Evolutionary conservation across 345 rosid species (phyloP), one percentile per base, ranked within the genome.

Genomic region (Hibiscus syriacus): DNA sequence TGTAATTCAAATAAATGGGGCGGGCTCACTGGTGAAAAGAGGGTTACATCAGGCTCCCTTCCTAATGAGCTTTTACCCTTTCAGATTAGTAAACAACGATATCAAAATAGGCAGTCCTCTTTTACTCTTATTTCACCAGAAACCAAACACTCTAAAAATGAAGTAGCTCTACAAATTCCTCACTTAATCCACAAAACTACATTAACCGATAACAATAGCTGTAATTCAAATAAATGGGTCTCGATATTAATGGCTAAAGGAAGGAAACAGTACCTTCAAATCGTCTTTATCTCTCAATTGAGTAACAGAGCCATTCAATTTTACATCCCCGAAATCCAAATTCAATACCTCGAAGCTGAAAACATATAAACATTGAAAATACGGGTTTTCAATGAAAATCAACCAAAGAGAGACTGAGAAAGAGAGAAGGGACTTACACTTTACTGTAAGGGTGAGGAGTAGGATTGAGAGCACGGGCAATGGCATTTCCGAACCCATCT

Each of bases 261-360:
- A 46, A 19, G 16, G 23, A 52, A 53, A 53, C 30, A 6, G 60
- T 67, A 90, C 98, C 98, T 81, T 84, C 72, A 71, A 78, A 71
- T 72, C 69, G 60, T 80, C 91, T 19, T 50, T 72, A 72, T 84
- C 88, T 58, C 78, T 65, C 67, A 87, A 90, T 74, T 92, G 88
- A 76, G 79, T 50, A 6, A 87, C 43, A 25, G 78, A 71, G 26
- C 90, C 94, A 23, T 69, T 41, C 29, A 77, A 83, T 50, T 70
- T 81, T 27, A 22, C 46, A 70, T 76, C 72, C 41, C 71, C 81
- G 61, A 90, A 53, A 2, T 90, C 71, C 58, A 92, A 78, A 72
- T 85, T 76, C 73, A 92, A 78, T 27, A 80, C 72, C 50, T 81
- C 89, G 30, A 82, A 85, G 46, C 98, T 92, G 83, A 64, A 56